Percentiles rank a stretch among this genome's conserved stretches.
These are phyloP conservation scores for Candida sphagnicola DNA, from an alignment of 805 yeast genomes.

Conservation along the genomic window DNA sequence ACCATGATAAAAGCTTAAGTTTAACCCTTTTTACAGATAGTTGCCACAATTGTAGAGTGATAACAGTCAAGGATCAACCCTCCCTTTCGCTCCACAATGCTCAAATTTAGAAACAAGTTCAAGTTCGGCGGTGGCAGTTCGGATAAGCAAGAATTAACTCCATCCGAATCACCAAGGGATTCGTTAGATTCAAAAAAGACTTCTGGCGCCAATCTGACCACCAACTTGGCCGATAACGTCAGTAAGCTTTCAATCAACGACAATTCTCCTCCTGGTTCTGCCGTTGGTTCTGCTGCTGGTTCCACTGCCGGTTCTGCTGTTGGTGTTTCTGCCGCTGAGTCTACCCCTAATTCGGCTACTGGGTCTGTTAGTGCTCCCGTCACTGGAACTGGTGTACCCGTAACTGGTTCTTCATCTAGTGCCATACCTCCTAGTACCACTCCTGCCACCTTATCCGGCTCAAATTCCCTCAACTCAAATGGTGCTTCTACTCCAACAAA, in stretches of 20 bases:
- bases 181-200: slow-evolving; percentile 25
- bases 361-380: background rate
- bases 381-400: too few relatives aligned
- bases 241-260: slow-evolving; percentile 14
- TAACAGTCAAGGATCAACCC: too few relatives aligned
- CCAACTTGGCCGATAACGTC: slow-evolving; percentile 19
- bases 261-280: background rate
- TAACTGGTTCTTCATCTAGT: background rate
- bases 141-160: background rate
- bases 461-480: background rate
- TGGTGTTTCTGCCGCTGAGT: too few relatives aligned
- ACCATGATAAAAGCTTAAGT: too few relatives aligned
- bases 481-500: slow-evolving; percentile 2
- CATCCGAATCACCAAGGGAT: slow-evolving; percentile 13
- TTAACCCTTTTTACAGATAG: too few relatives aligned
- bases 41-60: too few relatives aligned
- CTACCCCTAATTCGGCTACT: background rate
- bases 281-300: background rate
- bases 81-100: too few relatives aligned
- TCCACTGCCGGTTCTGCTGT: background rate
- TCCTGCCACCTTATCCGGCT: background rate
- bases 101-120: slow-evolving; percentile 31
- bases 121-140: slow-evolving; percentile 22
- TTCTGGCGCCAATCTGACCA: slow-evolving; percentile 6
- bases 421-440: background rate